These are phyloP conservation scores for Vicia sativa DNA, from an alignment of 306 rosid genomes.

Conservation along the genomic window DNA sequence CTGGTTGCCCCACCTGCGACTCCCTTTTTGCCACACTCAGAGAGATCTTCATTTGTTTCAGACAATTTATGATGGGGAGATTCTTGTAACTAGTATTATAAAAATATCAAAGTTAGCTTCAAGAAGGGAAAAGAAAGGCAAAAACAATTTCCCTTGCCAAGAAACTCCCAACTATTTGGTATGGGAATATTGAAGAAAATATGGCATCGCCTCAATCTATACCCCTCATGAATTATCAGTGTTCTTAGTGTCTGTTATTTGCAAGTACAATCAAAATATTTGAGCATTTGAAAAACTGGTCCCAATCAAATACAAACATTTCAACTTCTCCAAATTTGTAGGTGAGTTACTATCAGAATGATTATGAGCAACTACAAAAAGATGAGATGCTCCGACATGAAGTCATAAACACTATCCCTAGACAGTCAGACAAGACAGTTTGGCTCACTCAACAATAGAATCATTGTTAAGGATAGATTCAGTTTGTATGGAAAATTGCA, in stretches of 20 bases:
- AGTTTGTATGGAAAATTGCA: conserved; percentile 17
- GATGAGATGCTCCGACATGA: not conserved
- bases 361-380: conserved; percentile 24
- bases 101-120: conserved; percentile 27
- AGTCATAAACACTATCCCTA: not conserved
- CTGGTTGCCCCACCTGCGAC: conserved; percentile 65
- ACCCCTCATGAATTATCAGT: conserved; percentile 3
- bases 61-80: conserved; percentile 53
- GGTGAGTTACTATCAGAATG: conserved; percentile 9
- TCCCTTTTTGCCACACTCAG: conserved; percentile 94
- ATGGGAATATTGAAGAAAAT: conserved; percentile 1
- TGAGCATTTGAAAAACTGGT: conserved; percentile 8
- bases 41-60: conserved; percentile 57
- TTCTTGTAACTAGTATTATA: conserved; percentile 51
- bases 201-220: conserved; percentile 9
- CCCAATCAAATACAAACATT: conserved; percentile 21
- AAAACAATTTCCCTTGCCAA: conserved; percentile 15
- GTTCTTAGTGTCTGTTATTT: conserved; percentile 1
- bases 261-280: conserved; percentile 7
- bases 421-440: conserved; percentile 9
- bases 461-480: conserved; percentile 16
- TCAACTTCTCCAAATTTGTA: not conserved
- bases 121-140: not conserved
- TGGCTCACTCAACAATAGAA: conserved; percentile 22
- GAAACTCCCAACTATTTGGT: conserved; percentile 5